Percentiles rank a stretch among this genome's conserved stretches.
Conservation (phyloP, 805 yeast species). For the Hanseniaspora occidentalis region DNA sequence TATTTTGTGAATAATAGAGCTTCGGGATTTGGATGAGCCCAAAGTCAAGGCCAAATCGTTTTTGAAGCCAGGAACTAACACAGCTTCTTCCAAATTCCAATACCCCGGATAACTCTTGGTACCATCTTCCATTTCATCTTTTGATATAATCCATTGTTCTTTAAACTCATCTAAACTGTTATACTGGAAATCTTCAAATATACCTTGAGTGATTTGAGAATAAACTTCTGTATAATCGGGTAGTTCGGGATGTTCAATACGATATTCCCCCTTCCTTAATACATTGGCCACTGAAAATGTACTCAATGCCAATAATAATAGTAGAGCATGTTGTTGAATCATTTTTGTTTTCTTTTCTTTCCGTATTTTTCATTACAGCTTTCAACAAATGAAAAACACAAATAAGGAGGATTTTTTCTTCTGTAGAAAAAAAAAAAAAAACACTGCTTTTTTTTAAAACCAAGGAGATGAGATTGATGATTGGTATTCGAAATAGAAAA, state of each 20-base stretch:
- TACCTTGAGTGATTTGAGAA: slow-evolving; percentile 30
- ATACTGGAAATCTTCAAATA: slow-evolving; percentile 53
- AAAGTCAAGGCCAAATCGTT: slow-evolving; percentile 70
- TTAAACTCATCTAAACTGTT: slow-evolving; percentile 27
- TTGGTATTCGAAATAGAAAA: too few species aligned
- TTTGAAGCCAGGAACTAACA: slow-evolving; percentile 42
- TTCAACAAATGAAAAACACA: too few species aligned
- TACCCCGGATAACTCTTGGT: slow-evolving; percentile 42
- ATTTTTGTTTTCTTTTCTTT: too few species aligned
- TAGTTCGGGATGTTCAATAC: slow-evolving; percentile 23
- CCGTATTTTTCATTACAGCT: too few species aligned
- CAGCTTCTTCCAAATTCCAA: slow-evolving; percentile 55
- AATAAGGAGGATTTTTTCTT: too few species aligned
- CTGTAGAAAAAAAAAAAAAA: too few species aligned
- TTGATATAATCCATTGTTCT: slow-evolving; percentile 48
- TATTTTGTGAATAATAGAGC: slow-evolving; percentile 63
- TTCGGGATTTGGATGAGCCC: slow-evolving; percentile 64
- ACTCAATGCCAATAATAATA: too few species aligned
- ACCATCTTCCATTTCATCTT: slow-evolving; percentile 23
- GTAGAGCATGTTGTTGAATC: too few species aligned
- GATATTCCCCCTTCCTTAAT: neutral
- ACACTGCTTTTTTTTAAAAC: too few species aligned
- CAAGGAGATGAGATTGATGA: too few species aligned
- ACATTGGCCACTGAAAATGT: too few species aligned
- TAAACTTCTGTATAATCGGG: slow-evolving; percentile 25